A percentile compares a stretch with the other conserved stretches of the same genome.
Evolutionary conservation across 2,329 filamentous ascomycete species (phyloP).

Genomic region (Calonectria leucothoes): DNA sequence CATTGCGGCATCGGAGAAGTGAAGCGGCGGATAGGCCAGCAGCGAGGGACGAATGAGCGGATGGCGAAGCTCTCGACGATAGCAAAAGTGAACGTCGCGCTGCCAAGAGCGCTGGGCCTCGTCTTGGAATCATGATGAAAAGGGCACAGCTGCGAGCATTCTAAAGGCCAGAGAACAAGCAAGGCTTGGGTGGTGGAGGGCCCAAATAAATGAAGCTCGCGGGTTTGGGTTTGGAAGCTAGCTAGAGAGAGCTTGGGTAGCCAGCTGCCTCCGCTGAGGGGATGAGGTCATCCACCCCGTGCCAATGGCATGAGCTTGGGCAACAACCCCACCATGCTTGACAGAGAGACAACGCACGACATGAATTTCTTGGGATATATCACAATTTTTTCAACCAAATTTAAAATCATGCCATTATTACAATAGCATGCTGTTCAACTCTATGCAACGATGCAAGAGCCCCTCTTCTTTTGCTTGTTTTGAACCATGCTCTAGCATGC

Average conservation of each 20-base stretch:
- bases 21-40: constrained; percentile 24
- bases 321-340: not conserved
- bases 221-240: not conserved
- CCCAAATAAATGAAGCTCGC: not conserved
- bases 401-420: not conserved
- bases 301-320: not conserved
- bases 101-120: constrained; percentile 41
- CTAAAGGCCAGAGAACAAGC: constrained; percentile 1
- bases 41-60: constrained; percentile 11
- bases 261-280: constrained; percentile 18
- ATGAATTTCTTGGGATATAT: not conserved
- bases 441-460: not conserved
- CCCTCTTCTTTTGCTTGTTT: not conserved
- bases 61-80: constrained; percentile 14
- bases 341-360: not conserved
- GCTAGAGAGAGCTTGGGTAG: constrained; percentile 28
- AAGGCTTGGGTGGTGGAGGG: not conserved
- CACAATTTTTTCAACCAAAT: not conserved
- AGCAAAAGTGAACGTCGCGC: constrained; percentile 34
- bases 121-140: constrained; percentile 43
- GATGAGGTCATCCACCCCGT: constrained; percentile 25
- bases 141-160: constrained; percentile 19
- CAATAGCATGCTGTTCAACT: not conserved
- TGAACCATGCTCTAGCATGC: not conserved
- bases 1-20: constrained; percentile 21